These are phyloP conservation scores for Alectoria sarmentosa DNA, from an alignment of 495 filamentous ascomycete species.

Conservation along the genomic window DNA sequence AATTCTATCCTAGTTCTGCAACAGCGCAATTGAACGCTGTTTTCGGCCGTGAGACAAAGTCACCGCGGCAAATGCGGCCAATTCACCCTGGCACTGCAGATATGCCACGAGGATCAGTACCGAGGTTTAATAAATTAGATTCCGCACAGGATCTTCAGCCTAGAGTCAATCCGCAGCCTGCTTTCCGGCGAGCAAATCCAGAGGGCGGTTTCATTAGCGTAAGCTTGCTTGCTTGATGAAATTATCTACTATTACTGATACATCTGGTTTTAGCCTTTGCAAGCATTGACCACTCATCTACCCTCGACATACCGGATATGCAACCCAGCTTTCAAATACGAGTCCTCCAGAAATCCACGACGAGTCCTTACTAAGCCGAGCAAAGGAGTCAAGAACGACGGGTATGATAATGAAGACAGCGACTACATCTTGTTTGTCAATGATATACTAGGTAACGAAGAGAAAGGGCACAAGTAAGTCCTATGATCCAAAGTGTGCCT, in stretches of 20 bases:
- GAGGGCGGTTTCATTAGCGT: constrained; percentile 99
- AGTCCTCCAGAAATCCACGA: constrained; percentile 95
- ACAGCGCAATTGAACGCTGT: constrained; percentile 61
- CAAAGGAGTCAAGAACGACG: constrained; percentile 98
- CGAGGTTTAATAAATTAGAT: constrained; percentile 75
- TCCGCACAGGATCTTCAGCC: constrained; percentile 69
- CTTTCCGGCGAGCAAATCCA: constrained; percentile 88
- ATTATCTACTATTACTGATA: constrained; percentile 8
- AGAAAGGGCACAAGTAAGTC: constrained; percentile 74
- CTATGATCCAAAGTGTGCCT: neutral
- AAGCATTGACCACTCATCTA: constrained; percentile 90
- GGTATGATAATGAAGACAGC: constrained; percentile 98
- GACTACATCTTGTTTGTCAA: constrained; percentile 99
- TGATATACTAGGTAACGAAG: constrained; percentile 95
- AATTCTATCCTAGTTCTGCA: constrained; percentile 63
- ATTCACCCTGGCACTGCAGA: constrained; percentile 40
- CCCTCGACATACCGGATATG: constrained; percentile 97
- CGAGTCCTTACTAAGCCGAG: constrained; percentile 98
- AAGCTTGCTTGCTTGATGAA: constrained; percentile 34
- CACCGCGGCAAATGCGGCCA: constrained; percentile 52
- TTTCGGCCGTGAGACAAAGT: constrained; percentile 67
- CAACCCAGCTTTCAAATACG: constrained; percentile 97
- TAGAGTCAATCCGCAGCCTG: constrained; percentile 75
- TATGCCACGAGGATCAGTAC: constrained; percentile 64
- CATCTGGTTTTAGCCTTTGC: constrained; percentile 60